Evolutionary conservation across 371 early-diverging fungal species (phyloP), one percentile per base, ranked within the genome.

Genomic region (Rhizoclosmatium hyalinum): DNA sequence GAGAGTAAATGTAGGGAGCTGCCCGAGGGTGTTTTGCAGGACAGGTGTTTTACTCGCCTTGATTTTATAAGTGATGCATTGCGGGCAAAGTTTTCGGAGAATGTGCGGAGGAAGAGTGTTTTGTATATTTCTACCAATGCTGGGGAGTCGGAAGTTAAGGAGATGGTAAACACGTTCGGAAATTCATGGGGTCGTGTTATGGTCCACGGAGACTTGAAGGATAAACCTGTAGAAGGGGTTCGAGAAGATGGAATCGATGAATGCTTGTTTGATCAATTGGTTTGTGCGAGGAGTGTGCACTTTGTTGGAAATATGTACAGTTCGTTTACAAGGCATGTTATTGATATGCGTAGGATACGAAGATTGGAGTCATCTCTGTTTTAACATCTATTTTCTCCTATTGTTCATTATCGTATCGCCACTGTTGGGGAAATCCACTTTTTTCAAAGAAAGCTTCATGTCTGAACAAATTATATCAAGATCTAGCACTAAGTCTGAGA

Each of bases 271-370:
- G 79, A 81, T 39, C 79, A 77, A 73, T 12, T 72, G 14, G 42
- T 79, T 12, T 65, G 76, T 61, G 17, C 74, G 41, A 21, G 61
- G 6, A 57, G 78, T 0, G 39, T 19, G 17, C 3, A 24, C 8
- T 81, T 81, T 73, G 63, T 77, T 14, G 79, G 82, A 10, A 81
- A 81, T 64, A 44, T 77, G 67, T 71, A 77, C 58, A 74, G 74
- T 50, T 73, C 71, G 4, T 77, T 77, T 43, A 46, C 73, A 6
- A 56, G 82, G 46, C 74, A 64, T 32, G 63, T 81, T 2, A 47
- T 79, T 39, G 82, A 81, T 43, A 64, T 55, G 58, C 8, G 58
- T 32, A 32, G 32, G 32, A 32, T 32, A 32, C 32, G 32, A 32
- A 32, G 32, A 32, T 32, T 32, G 32, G 32, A 32, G 32, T 32